These are phyloP conservation scores for Talaromyces piceae DNA, from an alignment of 2,329 filamentous ascomycete genomes.

Conservation along the genomic window DNA sequence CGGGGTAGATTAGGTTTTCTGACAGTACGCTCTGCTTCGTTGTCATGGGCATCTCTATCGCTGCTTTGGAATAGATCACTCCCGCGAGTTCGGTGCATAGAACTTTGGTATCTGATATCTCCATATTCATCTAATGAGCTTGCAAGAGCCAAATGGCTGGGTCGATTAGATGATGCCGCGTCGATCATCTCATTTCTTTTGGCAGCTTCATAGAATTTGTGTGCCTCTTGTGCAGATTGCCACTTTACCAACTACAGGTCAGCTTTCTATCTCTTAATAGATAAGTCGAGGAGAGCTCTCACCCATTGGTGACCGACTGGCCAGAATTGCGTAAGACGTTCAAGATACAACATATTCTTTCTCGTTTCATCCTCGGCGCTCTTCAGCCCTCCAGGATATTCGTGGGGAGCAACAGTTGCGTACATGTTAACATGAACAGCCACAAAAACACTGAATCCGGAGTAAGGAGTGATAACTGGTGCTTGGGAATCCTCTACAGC, in stretches of 20 bases:
- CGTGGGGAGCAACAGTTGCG: slow-evolving; percentile 25
- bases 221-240: slow-evolving; percentile 29
- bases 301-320: slow-evolving; percentile 30
- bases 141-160: slow-evolving; percentile 23
- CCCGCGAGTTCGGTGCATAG: slow-evolving; percentile 7
- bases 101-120: slow-evolving; percentile 26
- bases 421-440: slow-evolving; percentile 34
- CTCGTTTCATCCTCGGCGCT: slow-evolving; percentile 26
- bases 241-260: slow-evolving; percentile 17
- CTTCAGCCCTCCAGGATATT: slow-evolving; percentile 25
- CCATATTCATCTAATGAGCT: slow-evolving; percentile 31
- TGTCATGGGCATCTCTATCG: neutral
- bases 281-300: slow-evolving; percentile 1
- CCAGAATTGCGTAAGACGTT: slow-evolving; percentile 26
- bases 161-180: slow-evolving; percentile 12
- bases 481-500: slow-evolving; percentile 25
- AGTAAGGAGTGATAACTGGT: slow-evolving; percentile 29
- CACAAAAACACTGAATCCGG: slow-evolving; percentile 31
- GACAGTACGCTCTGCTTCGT: neutral
- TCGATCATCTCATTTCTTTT: slow-evolving; percentile 19
- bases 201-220: slow-evolving; percentile 28
- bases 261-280: slow-evolving; percentile 3
- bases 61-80: neutral
- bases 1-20: neutral
- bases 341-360: slow-evolving; percentile 26